These are phyloP conservation scores for Ricinus communis DNA, from an alignment of 345 rosid genomes.

Conservation along the genomic window DNA sequence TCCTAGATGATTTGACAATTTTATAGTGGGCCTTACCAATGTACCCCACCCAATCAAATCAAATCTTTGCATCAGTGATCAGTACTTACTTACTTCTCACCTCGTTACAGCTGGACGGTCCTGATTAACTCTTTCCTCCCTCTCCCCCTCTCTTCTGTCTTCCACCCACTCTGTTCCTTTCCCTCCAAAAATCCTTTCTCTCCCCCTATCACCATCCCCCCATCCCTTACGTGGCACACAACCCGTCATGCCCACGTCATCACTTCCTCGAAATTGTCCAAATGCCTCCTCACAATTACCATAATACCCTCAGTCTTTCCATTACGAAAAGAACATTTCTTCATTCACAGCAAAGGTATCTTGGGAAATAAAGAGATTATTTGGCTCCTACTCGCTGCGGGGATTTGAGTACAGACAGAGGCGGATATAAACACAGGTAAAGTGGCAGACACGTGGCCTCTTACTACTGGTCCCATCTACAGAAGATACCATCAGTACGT, in stretches of 20 bases:
- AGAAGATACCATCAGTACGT: too few species aligned
- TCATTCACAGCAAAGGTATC: neutral
- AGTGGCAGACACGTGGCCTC: constrained; percentile 25
- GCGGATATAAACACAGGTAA: too few species aligned
- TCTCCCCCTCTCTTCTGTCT: neutral
- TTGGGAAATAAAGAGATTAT: too few species aligned
- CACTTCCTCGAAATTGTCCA: too few species aligned
- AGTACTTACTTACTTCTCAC: neutral
- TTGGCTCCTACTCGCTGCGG: too few species aligned
- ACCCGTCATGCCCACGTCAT: constrained; percentile 18
- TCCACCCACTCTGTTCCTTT: too few species aligned
- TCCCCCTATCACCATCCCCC: too few species aligned
- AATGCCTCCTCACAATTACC: neutral
- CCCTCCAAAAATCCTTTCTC: constrained; percentile 15
- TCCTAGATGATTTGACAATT: constrained; percentile 24
- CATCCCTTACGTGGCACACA: constrained; percentile 15
- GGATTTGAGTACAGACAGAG: too few species aligned
- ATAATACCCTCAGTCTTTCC: neutral
- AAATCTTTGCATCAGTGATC: constrained; percentile 15
- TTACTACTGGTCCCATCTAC: neutral
- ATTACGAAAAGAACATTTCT: neutral
- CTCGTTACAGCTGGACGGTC: constrained; percentile 22
- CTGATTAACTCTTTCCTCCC: constrained; percentile 27
- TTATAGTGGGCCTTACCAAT: too few species aligned
- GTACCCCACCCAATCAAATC: constrained; percentile 24